These are phyloP conservation scores for Alnus glutinosa DNA, from an alignment of 306 rosid genomes.

Conservation along the genomic window DNA sequence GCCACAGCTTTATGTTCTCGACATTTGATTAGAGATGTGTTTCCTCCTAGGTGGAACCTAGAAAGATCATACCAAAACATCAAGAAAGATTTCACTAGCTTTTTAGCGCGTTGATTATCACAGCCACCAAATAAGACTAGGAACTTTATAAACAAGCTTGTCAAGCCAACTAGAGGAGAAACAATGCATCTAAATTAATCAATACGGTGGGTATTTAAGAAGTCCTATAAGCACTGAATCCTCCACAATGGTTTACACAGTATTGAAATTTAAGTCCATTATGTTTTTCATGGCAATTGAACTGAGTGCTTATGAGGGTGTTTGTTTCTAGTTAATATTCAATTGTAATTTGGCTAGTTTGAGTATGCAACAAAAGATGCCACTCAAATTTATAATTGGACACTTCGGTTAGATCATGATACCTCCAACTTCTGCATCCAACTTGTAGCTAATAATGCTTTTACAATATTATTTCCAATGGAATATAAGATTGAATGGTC, in stretches of 20 bases:
- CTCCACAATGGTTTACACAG: neutral
- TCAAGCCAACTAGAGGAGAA: neutral
- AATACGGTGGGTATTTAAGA: neutral
- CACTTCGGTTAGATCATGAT: neutral
- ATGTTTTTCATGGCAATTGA: neutral
- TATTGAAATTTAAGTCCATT: neutral
- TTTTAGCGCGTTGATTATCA: neutral
- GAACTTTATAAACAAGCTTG: neutral
- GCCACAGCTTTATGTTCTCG: constrained; percentile 10
- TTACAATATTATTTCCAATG: neutral
- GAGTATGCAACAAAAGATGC: neutral
- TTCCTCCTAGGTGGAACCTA: constrained; percentile 22
- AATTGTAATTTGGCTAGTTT: neutral
- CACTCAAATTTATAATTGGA: neutral
- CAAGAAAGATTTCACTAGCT: neutral
- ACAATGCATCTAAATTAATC: neutral
- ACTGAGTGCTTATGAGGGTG: neutral
- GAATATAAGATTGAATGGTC: constrained; percentile 2
- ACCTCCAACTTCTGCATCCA: neutral
- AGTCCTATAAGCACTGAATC: neutral
- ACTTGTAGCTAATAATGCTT: neutral
- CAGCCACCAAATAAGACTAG: neutral
- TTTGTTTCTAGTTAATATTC: neutral
- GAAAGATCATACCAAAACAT: constrained; percentile 8
- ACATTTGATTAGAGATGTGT: constrained; percentile 10